These are phyloP conservation scores for Salvia sclarea DNA, from an alignment of 305 asterid species.

Conservation along the genomic window DNA sequence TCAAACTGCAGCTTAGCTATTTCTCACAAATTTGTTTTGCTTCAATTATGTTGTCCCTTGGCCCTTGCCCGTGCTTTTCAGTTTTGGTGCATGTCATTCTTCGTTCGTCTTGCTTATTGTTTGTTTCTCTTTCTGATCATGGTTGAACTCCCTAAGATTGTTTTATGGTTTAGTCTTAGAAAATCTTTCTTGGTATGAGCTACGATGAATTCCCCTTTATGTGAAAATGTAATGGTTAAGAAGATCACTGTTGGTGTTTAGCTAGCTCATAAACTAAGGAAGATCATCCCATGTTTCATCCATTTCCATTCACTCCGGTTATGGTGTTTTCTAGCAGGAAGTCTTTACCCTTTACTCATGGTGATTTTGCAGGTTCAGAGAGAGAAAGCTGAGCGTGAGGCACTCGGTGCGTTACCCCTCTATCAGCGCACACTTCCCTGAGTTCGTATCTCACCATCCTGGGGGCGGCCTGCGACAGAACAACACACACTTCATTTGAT, in stretches of 20 bases:
- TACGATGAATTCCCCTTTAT: not conserved
- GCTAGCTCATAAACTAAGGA: too few species aligned
- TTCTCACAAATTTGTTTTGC: not conserved
- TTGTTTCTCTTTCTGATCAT: not conserved
- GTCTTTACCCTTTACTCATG: not conserved
- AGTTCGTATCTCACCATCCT: constrained; percentile 23
- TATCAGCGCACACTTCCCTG: constrained; percentile 77
- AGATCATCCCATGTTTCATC: too few species aligned
- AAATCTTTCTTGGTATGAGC: not conserved
- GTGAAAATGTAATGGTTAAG: not conserved
- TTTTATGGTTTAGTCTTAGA: not conserved
- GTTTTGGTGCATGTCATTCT: not conserved
- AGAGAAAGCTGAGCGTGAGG: constrained; percentile 80
- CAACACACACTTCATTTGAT: constrained; percentile 22
- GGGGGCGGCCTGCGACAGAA: constrained; percentile 33
- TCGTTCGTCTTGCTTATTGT: too few species aligned
- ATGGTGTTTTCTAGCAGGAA: not conserved
- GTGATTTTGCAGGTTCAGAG: constrained; percentile 56
- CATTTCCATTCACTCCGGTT: not conserved
- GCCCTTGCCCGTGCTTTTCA: not conserved
- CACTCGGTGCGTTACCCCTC: constrained; percentile 78
- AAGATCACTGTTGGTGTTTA: not conserved
- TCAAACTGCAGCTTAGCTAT: not conserved
- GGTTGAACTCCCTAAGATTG: not conserved
- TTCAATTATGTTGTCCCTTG: not conserved